These are phyloP conservation scores for Pyronema domesticum DNA, from an alignment of 495 filamentous ascomycete species.

Conservation along the genomic window DNA sequence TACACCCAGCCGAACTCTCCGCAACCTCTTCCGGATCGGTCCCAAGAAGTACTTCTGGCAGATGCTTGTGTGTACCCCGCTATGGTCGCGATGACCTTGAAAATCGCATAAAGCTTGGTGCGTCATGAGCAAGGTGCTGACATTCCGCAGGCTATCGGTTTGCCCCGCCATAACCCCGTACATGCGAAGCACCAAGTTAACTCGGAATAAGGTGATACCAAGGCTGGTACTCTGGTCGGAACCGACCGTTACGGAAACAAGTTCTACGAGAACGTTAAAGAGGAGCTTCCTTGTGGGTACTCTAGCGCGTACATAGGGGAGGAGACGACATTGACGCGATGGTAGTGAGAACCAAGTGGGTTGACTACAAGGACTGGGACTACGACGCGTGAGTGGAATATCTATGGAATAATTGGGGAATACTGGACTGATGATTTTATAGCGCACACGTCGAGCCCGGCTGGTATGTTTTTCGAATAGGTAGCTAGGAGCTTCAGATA, in stretches of 20 bases:
- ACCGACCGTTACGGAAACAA: conserved; percentile 88
- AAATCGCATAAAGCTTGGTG: not conserved
- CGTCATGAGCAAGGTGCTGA: conserved; percentile 2
- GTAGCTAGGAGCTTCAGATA: not conserved
- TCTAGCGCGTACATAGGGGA: not conserved
- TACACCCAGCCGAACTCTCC: conserved; percentile 67
- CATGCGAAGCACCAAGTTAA: not conserved
- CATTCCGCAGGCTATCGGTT: conserved; percentile 15
- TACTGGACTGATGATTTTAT: not conserved
- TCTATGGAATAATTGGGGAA: not conserved
- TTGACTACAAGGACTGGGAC: conserved; percentile 82
- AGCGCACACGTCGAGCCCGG: conserved; percentile 81
- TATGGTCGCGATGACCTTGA: not conserved
- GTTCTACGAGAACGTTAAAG: conserved; percentile 79
- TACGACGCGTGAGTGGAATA: conserved; percentile 50
- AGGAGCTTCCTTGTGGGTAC: conserved; percentile 75
- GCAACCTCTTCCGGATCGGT: conserved; percentile 72
- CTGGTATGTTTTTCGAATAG: conserved; percentile 38
- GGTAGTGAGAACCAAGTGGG: conserved; percentile 88
- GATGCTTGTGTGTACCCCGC: conserved; percentile 54
- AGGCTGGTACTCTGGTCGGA: conserved; percentile 74
- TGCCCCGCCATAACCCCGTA: not conserved
- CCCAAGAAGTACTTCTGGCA: conserved; percentile 83
- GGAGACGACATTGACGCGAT: not conserved
- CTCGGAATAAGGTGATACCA: conserved; percentile 62